Base-by-base conservation (phyloP, 805 yeast genomes). In the Debaryomyces hansenii region DNA sequence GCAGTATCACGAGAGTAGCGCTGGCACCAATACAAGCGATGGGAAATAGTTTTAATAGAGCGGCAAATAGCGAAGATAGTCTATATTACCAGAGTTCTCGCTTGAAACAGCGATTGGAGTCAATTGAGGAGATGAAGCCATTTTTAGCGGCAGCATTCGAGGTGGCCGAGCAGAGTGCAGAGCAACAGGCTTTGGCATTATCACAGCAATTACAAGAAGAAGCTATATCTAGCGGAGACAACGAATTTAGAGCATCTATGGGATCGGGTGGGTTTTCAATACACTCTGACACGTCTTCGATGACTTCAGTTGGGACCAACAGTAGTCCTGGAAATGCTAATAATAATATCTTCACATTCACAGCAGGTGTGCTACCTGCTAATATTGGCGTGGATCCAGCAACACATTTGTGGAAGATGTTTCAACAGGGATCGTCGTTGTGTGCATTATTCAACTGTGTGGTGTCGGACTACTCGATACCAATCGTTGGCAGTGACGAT, bases 391-490 rank as follows among this genome's bases (percentile, higher is more conserved):
- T 88, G 59, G 99, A 94, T 63, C 97, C 98, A 3, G 97, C 88
- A 2, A 90, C 97, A 1, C 91, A 90, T 51, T 63, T 94, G 37
- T 87, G 96, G 82, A 84, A 89, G 54, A 70, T 94, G 29, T 84
- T 94, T 58, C 95, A 92, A 58, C 90, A 87, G 58, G 99, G 98
- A 9, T 85, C 95, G 2, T 96, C 98, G 4, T 72, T 94, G 36
- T 91, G 98, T 64, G 79, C 89, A 36, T 70, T 92, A 6, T 89
- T 86, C 72, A 92, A 94, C 66, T 72, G 82, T 11, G 76, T 90
- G 16, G 75, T 75, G 45, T 34, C 52, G 11, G 46, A 52, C 18
- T 50, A 59, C 42, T 80, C 83, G 45, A 70, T 86, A 38, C 77
- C 85, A 1, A 78, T 84, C 12, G 80, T 85, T 5, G 79, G 85